Base-by-base conservation (phyloP, 495 filamentous ascomycete species). In the Hypoxylon trugodes region DNA sequence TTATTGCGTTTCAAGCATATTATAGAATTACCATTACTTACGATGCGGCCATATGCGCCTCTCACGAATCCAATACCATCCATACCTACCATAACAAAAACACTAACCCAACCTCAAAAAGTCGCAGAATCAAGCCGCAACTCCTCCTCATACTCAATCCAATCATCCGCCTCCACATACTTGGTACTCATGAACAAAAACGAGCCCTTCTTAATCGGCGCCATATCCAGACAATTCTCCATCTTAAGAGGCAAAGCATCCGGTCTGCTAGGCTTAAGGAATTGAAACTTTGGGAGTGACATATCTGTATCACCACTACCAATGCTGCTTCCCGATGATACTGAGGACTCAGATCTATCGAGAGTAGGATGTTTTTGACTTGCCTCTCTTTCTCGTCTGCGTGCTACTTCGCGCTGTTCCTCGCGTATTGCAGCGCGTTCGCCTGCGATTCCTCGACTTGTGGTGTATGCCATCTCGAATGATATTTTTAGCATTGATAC, bases 201-300 rank as follows among this genome's bases (percentile, higher is more conserved):
- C 6, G 55, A 50, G 4, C 56, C 56, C 16, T 32, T 60, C 37
- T 45, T 48, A 1, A 56, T 35, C 28, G 50, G 26, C 2, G 16
- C 50, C 62, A 66, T 66, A 21, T 66, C 62, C 0, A 66, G 56
- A 7, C 43, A 45, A 5, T 19, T 55, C 2, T 66, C 62, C 8
- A 35, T 56, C 10, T 52, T 35, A 12, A 56, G 22, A 0, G 15
- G 21, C 37, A 56, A 16, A 3, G 43, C 51, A 2, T 51, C 37
- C 0, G 10, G 38, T 10, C n/a, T 45, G 10, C 10, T 30, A 30
- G 28, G 28, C 10, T 4, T 10, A 30, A 5, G 28, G 28, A 5
- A 30, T 30, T 24, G 22, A 13, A 2, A 15, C 10, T 9, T 2
- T 13, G 1, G 4, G 7, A 13, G n/a, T n/a, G n/a, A n/a, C n/a